These are phyloP conservation scores for Tolypocladium sp. DNA, from an alignment of 2,329 filamentous ascomycete species.

Conservation along the genomic window DNA sequence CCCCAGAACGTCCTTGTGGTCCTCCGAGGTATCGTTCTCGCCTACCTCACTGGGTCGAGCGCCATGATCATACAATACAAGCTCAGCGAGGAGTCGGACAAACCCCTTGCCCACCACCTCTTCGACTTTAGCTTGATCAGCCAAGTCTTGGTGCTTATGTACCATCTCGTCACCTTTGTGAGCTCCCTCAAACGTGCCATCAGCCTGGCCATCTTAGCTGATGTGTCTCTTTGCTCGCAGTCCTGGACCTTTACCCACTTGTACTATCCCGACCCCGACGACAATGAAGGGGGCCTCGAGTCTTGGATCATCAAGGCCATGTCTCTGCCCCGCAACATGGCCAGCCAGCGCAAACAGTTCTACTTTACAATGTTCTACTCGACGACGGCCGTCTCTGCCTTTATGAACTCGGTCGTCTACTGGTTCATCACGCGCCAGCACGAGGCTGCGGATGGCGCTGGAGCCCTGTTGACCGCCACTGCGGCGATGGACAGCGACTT, in stretches of 20 bases:
- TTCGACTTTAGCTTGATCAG: conserved; percentile 42
- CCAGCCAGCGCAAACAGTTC: conserved; percentile 31
- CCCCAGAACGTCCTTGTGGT: conserved; percentile 35
- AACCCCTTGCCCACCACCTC: conserved; percentile 29
- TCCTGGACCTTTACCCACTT: conserved; percentile 44
- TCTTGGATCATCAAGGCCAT: conserved; percentile 27
- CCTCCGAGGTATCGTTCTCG: conserved; percentile 31
- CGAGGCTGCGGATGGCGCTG: conserved; percentile 6
- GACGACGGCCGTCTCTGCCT: conserved; percentile 32
- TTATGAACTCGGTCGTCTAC: conserved; percentile 42
- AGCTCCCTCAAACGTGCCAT: conserved; percentile 12
- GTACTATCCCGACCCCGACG: conserved; percentile 33
- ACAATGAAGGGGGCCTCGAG: conserved; percentile 25
- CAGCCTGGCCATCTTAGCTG: neutral
- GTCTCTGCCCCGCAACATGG: conserved; percentile 35
- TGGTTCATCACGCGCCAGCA: conserved; percentile 32
- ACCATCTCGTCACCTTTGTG: conserved; percentile 38
- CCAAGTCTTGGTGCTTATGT: conserved; percentile 31
- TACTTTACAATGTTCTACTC: conserved; percentile 43
- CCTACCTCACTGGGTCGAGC: conserved; percentile 31
- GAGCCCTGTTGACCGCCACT: neutral
- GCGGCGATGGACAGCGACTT: neutral
- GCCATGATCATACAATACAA: conserved; percentile 37
- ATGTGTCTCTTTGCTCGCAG: conserved; percentile 16
- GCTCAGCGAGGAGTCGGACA: conserved; percentile 27